phyloP scores from a whole-genome alignment of 1,284 basidiomycete species.

The Chalciporus sp. region DNA sequence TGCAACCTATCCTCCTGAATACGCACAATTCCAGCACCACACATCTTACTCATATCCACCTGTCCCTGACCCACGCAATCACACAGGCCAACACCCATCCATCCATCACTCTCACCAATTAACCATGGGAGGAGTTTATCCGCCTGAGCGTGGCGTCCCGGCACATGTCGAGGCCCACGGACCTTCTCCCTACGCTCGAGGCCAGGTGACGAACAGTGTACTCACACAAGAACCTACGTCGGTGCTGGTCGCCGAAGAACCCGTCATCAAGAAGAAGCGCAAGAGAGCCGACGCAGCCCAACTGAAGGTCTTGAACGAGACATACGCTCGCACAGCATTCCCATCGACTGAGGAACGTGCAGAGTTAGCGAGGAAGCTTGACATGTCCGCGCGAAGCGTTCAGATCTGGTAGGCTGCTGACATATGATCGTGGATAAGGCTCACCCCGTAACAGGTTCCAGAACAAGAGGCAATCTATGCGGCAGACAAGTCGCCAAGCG shows the following conservation, averaged over 20 bases:
- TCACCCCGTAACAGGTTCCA: constrained; percentile 64
- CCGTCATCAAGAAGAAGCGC: constrained; percentile 81
- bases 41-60: constrained; percentile 39
- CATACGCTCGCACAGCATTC: constrained; percentile 77
- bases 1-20: constrained; percentile 52
- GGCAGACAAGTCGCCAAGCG: constrained; percentile 70
- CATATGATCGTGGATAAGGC: constrained; percentile 16
- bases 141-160: constrained; percentile 33
- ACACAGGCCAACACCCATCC: constrained; percentile 27
- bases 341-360: constrained; percentile 83
- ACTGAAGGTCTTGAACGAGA: constrained; percentile 77
- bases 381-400: constrained; percentile 82
- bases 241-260: constrained; percentile 50
- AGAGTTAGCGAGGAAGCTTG: constrained; percentile 70
- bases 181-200: constrained; percentile 45
- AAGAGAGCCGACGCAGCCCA: constrained; percentile 80
- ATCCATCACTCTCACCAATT: constrained; percentile 35
- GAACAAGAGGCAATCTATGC: constrained; percentile 80
- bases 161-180: constrained; percentile 39
- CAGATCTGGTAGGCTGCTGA: constrained; percentile 71
- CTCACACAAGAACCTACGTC: constrained; percentile 37
- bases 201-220: constrained; percentile 32
- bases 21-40: constrained; percentile 40
- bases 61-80: constrained; percentile 35
- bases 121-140: constrained; percentile 27